Evolutionary conservation across 2,329 filamentous ascomycete genomes (phyloP), one percentile per base, ranked within the genome.

Genomic region (Tolypocladium ophioglossoides): DNA sequence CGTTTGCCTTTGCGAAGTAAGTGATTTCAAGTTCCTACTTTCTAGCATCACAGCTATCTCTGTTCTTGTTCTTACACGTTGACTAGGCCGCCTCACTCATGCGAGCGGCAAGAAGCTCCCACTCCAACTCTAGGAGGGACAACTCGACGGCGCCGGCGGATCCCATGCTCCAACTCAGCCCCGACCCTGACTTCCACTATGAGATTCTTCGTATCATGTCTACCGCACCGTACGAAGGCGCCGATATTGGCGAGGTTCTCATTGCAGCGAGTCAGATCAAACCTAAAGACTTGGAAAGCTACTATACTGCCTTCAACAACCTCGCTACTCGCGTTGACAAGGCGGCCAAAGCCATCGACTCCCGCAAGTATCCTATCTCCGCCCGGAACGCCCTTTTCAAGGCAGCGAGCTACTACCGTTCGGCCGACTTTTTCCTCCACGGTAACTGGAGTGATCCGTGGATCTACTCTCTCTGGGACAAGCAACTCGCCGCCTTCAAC

Each of bases 341-440:
- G 10, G 58, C 60, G 1, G 62, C 64, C 8, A 38, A 56, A 38
- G 53, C 54, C n/a, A 59, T 62, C 0, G 59, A 61, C 4, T 24
- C 54, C 1, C 51, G 52, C 1, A 62, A 59, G 3, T 56, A 66
- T 32, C 61, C 64, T 0, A n/a, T 66, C 32, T 65, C 63, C 10
- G 64, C 61, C 16, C 56, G 61, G 18, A 58, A 61, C 7, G 55
- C 60, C 7, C 62, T 52, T 32, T 74, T 77, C 58, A 66, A 63
- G 6, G 68, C 72, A 2, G 58, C 74, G 0, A 68, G 62, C 1
- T 77, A 77, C 60, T 76, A 69, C 58, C 70, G 74, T 24, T 52
- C 60, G 0, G 69, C 75, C 10, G 69, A 72, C 55, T 72, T 74
- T 56, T 77, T 68, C 58, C 62, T 75, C 11, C 68, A 72, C 50